Conservation (phyloP, 2,329 filamentous ascomycete genomes). For the Dothistroma septosporum region DNA sequence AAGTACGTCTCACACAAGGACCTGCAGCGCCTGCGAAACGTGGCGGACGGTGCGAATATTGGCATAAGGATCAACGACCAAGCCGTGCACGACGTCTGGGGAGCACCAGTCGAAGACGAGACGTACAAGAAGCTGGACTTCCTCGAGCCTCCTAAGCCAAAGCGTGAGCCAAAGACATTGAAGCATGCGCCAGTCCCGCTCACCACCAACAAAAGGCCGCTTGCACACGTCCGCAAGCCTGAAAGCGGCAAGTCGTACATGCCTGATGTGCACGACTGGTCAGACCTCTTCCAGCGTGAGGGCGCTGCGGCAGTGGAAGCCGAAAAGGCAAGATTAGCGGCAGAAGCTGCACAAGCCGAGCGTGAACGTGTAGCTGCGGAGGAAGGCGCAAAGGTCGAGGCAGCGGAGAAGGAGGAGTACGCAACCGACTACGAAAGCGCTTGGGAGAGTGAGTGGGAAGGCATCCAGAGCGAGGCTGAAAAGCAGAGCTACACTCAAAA, state of each 20-base stretch:
- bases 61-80: slow-evolving; percentile 54
- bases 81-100: slow-evolving; percentile 73
- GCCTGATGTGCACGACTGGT: slow-evolving; percentile 80
- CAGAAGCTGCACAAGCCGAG: slow-evolving; percentile 62
- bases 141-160: slow-evolving; percentile 57
- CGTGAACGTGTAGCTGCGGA: slow-evolving; percentile 67
- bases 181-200: slow-evolving; percentile 75
- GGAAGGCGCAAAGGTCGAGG: slow-evolving; percentile 70
- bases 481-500: slow-evolving; percentile 64
- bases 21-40: slow-evolving; percentile 68
- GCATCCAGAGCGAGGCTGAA: slow-evolving; percentile 51
- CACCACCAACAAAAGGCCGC: slow-evolving; percentile 71
- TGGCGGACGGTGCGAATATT: slow-evolving; percentile 65
- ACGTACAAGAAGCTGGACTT: slow-evolving; percentile 53
- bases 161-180: slow-evolving; percentile 70
- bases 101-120: slow-evolving; percentile 46
- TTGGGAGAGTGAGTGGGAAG: slow-evolving; percentile 81
- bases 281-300: slow-evolving; percentile 67
- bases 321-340: slow-evolving; percentile 68
- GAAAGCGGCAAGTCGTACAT: slow-evolving; percentile 88
- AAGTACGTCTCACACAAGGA: slow-evolving; percentile 79
- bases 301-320: slow-evolving; percentile 73
- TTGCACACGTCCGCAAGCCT: slow-evolving; percentile 75
- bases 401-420: slow-evolving; percentile 69
- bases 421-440: slow-evolving; percentile 61